A percentile compares a stretch with the other conserved stretches of the same genome.
phyloP scores from a whole-genome alignment of 176 grass and related monocot species.

The Triticum dicoccoides region DNA sequence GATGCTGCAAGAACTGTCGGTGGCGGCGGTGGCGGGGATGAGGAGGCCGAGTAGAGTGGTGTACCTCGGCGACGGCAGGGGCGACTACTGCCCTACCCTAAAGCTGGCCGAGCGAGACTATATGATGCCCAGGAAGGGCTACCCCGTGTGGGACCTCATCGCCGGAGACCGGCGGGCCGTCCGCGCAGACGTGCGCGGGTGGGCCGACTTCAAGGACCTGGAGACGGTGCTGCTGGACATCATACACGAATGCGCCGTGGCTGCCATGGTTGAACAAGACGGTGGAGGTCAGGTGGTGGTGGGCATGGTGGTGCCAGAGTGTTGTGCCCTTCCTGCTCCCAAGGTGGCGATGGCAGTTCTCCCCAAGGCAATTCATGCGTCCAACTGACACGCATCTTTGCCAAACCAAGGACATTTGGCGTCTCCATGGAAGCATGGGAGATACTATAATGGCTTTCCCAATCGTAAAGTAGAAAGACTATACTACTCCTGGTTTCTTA shows the following conservation, averaged over 20 bases:
- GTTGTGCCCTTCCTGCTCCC: conserved; percentile 27
- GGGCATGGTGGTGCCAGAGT: conserved; percentile 5
- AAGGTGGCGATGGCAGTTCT: conserved; percentile 27
- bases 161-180: conserved; percentile 23
- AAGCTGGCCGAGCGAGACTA: conserved; percentile 50
- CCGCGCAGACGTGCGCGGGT: conserved; percentile 46
- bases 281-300: neutral
- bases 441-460: neutral
- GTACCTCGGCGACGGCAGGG: conserved; percentile 80
- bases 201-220: conserved; percentile 54
- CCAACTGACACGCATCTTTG: neutral
- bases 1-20: conserved; percentile 32
- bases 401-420: neutral
- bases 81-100: conserved; percentile 79
- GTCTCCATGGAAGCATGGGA: neutral
- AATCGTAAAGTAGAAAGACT: neutral
- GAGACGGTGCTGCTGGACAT: conserved; percentile 54
- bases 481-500: no score
- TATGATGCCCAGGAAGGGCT: conserved; percentile 71
- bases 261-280: neutral
- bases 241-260: conserved; percentile 14
- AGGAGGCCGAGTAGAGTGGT: conserved; percentile 42
- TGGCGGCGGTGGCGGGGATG: conserved; percentile 16
- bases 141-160: conserved; percentile 77
- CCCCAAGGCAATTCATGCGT: conserved; percentile 39